Base-by-base conservation (phyloP, 2,329 filamentous ascomycete genomes). In the Curvularia hawaiiensis region DNA sequence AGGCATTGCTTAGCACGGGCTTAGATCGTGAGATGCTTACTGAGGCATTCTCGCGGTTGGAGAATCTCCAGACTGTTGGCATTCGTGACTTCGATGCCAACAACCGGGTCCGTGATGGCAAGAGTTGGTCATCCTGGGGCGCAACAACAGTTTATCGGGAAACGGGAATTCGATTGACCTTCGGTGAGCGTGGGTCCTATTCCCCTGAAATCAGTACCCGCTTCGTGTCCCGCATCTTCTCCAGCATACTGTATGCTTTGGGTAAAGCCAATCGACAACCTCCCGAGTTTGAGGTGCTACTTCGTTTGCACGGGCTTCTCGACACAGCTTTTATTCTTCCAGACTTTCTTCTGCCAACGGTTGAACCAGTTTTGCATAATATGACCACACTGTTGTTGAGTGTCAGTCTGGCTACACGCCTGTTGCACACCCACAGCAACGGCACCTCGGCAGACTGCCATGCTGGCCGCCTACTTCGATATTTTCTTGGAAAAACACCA, bases 21-120 rank as follows among this genome's bases (percentile, higher is more conserved):
- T 68, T 76, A 1, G 83, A 84, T 24, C 70, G 79, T 1, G 78
- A 82, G 7, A 79, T 89, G 79, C 79, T 90, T 16, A 75, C 78
- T 0, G 79, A 84, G 31, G 87, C 86, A 2, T 83, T 90, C 51
- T 65, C 71, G 10, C 81, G 83, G 33, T 77, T 90, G 4, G 67
- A 72, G 0, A 84, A 84, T 52, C 79, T 89, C 5, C 74, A 83
- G 30, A 83, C 80, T 0, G 70, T 90, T 14, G 83, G 85, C 24
- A 75, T 90, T 24, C 82, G 87, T 18, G 85, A 89, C 66, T 88
- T 84, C 72, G 77, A 82, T 65, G 83, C 83, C 0, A 22, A 4
- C 0, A 79, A 71, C 10, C 82, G 86, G 4, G 67, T 66, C 12
- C 82, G 86, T 3, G 86, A 89, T 33, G 74, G 71, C 7, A 58